Evolutionary conservation across 306 rosid genomes (phyloP).

Genomic region (Mimosa bimucronata): DNA sequence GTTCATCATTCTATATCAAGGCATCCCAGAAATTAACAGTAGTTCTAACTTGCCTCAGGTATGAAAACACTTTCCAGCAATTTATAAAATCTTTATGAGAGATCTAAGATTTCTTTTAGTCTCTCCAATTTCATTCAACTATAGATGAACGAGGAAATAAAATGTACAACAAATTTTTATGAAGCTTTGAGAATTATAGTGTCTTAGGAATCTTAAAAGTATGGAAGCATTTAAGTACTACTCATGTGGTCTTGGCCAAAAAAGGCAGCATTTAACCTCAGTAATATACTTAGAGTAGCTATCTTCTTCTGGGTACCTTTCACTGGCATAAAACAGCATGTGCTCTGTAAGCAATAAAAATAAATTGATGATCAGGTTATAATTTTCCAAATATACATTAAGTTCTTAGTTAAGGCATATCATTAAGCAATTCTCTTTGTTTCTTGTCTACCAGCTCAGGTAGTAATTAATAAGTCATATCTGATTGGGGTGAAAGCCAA

Average conservation of each 20-base stretch:
- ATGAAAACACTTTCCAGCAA: slow-evolving; percentile 1
- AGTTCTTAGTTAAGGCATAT: too few relatives aligned
- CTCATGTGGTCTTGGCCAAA: slow-evolving; percentile 36
- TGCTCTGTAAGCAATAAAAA: slow-evolving; percentile 65
- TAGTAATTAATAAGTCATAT: too few relatives aligned
- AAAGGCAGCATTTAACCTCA: slow-evolving; percentile 60
- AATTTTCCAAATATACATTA: neutral
- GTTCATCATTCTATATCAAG: neutral
- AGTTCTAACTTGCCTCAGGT: neutral
- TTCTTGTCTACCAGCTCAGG: neutral
- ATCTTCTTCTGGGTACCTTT: slow-evolving; percentile 90
- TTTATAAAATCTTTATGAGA: slow-evolving; percentile 18
- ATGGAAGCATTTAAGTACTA: slow-evolving; percentile 45
- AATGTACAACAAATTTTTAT: slow-evolving; percentile 18
- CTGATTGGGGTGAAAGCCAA: too few relatives aligned
- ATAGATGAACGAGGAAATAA: neutral
- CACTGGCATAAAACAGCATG: slow-evolving; percentile 97
- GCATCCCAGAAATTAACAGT: neutral
- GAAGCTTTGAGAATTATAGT: slow-evolving; percentile 1
- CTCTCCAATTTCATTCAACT: slow-evolving; percentile 10
- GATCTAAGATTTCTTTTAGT: slow-evolving; percentile 18
- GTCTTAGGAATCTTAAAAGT: neutral
- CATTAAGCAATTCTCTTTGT: too few relatives aligned
- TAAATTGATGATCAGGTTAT: slow-evolving; percentile 30
- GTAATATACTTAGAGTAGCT: slow-evolving; percentile 87